Evolutionary conservation across 1,139 yeast species (phyloP).

Genomic region (Petasospora fabianii): DNA sequence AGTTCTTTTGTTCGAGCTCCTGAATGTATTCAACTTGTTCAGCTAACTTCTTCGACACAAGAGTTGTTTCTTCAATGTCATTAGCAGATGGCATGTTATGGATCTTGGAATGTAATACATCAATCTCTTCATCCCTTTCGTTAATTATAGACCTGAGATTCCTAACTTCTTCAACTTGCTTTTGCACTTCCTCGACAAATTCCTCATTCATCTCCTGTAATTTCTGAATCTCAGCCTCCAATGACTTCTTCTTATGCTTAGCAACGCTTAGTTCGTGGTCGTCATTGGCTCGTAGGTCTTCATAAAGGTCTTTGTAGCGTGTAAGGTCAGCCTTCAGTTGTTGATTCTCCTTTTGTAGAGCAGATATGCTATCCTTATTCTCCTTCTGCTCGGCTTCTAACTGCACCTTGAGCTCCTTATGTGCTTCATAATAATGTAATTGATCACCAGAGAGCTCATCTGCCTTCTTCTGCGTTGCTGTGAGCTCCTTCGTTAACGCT

Average conservation of each 20-base stretch:
- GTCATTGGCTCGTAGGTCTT: conserved; percentile 16
- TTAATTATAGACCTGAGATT: conserved; percentile 35
- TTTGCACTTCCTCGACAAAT: conserved; percentile 17
- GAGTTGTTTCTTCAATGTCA: conserved; percentile 3
- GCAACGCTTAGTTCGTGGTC: background rate
- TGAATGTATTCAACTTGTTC: conserved; percentile 55
- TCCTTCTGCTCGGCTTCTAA: conserved; percentile 30
- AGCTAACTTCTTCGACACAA: conserved; percentile 37
- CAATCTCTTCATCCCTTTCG: conserved; percentile 8
- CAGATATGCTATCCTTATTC: conserved; percentile 22
- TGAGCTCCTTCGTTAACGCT: conserved; percentile 30
- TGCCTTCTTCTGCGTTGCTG: conserved; percentile 21
- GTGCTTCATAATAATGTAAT: conserved; percentile 38
- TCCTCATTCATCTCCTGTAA: conserved; percentile 21
- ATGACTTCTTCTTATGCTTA: conserved; percentile 14
- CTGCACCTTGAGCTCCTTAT: conserved; percentile 32
- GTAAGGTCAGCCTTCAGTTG: conserved; percentile 18
- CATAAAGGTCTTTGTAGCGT: conserved; percentile 20
- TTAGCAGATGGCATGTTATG: conserved; percentile 7
- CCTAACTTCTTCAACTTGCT: conserved; percentile 26
- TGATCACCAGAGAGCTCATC: conserved; percentile 37
- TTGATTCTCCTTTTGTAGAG: conserved; percentile 24
- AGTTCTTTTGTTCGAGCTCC: conserved; percentile 49
- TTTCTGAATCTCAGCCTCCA: conserved; percentile 18
- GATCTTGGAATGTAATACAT: conserved; percentile 1